A percentile compares a stretch with the other conserved stretches of the same genome.
Evolutionary conservation across 768 basidiomycete species (phyloP).

Genomic region (Phanerochaete carnosa): DNA sequence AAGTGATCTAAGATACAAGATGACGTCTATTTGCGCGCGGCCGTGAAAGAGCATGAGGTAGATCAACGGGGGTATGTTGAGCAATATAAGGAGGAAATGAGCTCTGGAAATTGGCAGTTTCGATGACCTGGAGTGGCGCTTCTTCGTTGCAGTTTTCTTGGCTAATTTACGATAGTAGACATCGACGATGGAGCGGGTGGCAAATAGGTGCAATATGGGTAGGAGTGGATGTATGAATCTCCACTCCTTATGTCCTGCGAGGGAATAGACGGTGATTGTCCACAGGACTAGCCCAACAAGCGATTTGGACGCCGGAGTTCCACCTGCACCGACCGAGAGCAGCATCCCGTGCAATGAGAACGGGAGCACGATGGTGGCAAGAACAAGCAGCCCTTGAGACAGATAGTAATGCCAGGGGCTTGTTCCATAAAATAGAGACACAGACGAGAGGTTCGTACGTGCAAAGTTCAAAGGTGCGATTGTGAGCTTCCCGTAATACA

Average conservation of each 20-base stretch:
- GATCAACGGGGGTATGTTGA: conserved; percentile 57
- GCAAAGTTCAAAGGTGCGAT: conserved; percentile 84
- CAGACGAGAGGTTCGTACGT: conserved; percentile 72
- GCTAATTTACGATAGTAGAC: conserved; percentile 24
- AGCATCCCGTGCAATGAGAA: conserved; percentile 65
- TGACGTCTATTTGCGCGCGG: conserved; percentile 73
- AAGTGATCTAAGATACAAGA: conserved; percentile 61
- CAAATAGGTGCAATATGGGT: conserved; percentile 78
- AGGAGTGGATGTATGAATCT: conserved; percentile 91
- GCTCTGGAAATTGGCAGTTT: neutral
- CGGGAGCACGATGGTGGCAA: conserved; percentile 71
- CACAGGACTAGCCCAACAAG: conserved; percentile 54
- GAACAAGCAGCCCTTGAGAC: conserved; percentile 79
- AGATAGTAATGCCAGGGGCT: conserved; percentile 90
- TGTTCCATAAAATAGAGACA: conserved; percentile 91
- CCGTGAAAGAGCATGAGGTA: conserved; percentile 78
- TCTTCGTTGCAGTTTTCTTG: neutral
- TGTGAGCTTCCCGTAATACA: conserved; percentile 63
- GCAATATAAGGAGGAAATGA: neutral
- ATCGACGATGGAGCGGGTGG: conserved; percentile 66
- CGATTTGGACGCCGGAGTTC: conserved; percentile 25
- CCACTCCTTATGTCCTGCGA: conserved; percentile 95
- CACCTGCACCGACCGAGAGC: conserved; percentile 21
- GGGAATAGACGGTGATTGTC: conserved; percentile 69
- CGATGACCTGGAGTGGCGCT: neutral